These are phyloP conservation scores for Gossypium mustelinum DNA, from an alignment of 345 rosid species.

Conservation along the genomic window DNA sequence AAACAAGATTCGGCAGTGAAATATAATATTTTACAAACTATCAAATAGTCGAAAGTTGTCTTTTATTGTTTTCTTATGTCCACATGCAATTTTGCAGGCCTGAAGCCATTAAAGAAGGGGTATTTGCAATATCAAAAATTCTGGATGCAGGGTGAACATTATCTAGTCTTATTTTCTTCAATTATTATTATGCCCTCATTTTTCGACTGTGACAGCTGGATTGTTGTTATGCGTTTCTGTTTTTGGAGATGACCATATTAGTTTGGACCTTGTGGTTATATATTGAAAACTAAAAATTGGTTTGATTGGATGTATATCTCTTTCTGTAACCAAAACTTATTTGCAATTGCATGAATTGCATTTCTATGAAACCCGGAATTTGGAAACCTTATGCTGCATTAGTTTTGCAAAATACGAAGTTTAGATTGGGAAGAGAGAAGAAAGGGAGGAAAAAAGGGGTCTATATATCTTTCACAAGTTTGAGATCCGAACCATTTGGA, in stretches of 20 bases:
- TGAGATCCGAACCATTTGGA: too few relatives aligned
- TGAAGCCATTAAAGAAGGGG: conserved; percentile 22
- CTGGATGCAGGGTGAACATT: conserved; percentile 66
- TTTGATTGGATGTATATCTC: conserved; percentile 13
- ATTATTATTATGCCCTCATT: neutral
- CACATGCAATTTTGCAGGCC: conserved; percentile 28
- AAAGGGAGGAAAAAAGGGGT: too few relatives aligned
- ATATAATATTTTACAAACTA: neutral
- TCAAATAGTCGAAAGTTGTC: neutral
- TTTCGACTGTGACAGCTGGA: conserved; percentile 20
- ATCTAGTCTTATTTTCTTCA: conserved; percentile 24
- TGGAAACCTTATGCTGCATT: neutral
- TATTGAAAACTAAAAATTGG: conserved; percentile 27
- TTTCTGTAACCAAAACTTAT: conserved; percentile 20
- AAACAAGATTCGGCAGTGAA: neutral
- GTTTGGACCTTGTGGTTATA: conserved; percentile 22
- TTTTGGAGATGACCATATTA: conserved; percentile 9
- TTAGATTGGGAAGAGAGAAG: neutral
- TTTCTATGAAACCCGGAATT: neutral
- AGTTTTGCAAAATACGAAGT: neutral
- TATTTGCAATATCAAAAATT: conserved; percentile 28
- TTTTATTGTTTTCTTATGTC: neutral
- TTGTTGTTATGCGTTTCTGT: conserved; percentile 12
- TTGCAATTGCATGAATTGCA: neutral
- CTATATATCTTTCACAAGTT: too few relatives aligned